Base-by-base conservation (phyloP, 768 basidiomycete genomes). In the Termitomyces sp. region DNA sequence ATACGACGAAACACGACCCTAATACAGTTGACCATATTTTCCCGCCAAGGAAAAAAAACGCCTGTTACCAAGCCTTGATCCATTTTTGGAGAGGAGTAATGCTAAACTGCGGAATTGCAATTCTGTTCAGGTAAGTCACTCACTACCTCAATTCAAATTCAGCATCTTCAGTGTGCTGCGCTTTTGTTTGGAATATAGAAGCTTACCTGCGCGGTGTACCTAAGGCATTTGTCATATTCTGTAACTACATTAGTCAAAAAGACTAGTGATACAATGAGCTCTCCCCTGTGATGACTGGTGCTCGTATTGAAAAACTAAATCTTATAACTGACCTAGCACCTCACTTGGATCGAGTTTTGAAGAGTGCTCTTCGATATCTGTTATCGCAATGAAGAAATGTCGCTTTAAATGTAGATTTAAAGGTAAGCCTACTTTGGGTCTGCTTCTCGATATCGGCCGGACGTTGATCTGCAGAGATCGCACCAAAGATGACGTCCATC, bases 401-500 rank as follows among this genome's bases (percentile, higher is more conserved):
- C 12, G 31, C 32, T 2, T 20, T 40, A 4, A 50, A 8, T n/a
- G 32, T 34, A 8, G 10, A 20, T 7, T 14, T 10, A n/a, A 12
- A 32, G 5, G 14, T 32, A 12, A n/a, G 12, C 10, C 34, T 45
- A 45, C 43, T 42, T 32, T 31, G 55, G 20, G 43, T 56, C 43
- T 56, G 55, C n/a, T 56, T 47, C 36, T 48, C 56, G 12, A 48
- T 57, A 48, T 57, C 46, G 3, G 56, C 56, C 29, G 48, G 46
- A 25, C 56, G 56, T 47, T 48, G 43, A 34, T 37, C 56, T 29
- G 46, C 56, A 57, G 56, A 57, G 17, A 91, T 79, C 0, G 87
- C 64, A 3, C 89, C 89, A 58, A 83, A 83, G 34, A 81, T 78
- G 57, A 81, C 63, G 65, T 83, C 81, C 80, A 83, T 82, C 59